Percentiles rank a stretch among this genome's conserved stretches.
Conservation (phyloP, 805 yeast species). For the Saccharomycopsis fermentans region DNA sequence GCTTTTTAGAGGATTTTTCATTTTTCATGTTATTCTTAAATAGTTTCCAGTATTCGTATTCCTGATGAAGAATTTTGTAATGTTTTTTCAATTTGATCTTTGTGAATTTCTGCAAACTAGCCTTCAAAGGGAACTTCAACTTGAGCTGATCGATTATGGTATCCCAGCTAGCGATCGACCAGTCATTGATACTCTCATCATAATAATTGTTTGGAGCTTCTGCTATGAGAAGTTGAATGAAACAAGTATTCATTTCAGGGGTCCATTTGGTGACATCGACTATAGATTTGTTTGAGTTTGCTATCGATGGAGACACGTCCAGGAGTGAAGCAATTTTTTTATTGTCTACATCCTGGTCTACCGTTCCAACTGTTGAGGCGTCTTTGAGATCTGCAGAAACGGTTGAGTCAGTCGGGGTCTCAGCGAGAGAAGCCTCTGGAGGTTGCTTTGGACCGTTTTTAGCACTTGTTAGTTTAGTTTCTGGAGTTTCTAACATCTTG, state of each 20-base stretch:
- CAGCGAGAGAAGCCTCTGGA: no score
- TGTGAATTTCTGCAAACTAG: constrained; percentile 15
- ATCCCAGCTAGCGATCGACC: constrained; percentile 14
- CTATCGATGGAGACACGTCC: no score
- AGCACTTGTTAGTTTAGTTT: no score
- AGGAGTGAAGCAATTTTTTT: no score
- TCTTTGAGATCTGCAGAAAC: no score
- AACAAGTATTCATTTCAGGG: constrained; percentile 15
- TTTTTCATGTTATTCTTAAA: constrained; percentile 13
- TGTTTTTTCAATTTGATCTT: constrained; percentile 15
- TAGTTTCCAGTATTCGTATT: constrained; percentile 14
- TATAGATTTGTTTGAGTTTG: neutral
- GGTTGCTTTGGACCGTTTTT: no score
- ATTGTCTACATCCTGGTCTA: no score
- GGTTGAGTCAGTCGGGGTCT: no score
- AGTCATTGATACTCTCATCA: constrained; percentile 16
- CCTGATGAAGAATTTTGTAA: constrained; percentile 13
- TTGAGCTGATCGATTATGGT: constrained; percentile 13
- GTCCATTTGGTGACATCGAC: constrained; percentile 17
- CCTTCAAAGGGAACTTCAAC: constrained; percentile 15
- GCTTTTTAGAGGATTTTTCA: neutral
- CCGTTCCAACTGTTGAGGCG: no score
- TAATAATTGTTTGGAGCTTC: constrained; percentile 12
- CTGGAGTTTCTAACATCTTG: no score
- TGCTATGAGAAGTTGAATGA: constrained; percentile 11